Base-by-base conservation (phyloP, 306 rosid species). In the Glycine soja region DNA sequence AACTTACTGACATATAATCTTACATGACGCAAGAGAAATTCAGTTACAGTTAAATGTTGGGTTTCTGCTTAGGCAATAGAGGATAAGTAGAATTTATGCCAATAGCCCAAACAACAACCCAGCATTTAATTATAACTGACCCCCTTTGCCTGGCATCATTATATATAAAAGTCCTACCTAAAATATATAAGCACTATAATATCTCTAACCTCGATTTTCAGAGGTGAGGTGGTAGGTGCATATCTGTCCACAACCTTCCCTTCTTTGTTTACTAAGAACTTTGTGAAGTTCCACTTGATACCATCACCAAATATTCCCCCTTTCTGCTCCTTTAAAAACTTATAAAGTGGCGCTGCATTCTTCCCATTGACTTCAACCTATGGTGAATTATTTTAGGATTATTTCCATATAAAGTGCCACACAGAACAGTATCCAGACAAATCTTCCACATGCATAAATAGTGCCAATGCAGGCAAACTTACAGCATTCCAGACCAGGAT, bases 211-310 rank as follows among this genome's bases (percentile, higher is more conserved):
- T 94, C 93, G 50, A 94, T 88, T 86, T 94, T 90, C 56, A 87
- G 81, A 82, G 98, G 97, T 45, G 96, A 48, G 14, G 98, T 92
- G 74, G 91, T 91, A 10, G 97, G 98, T 81, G 97, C 97, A 87
- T 89, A 94, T 92, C 98, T 86, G 15, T 88, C 90, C 52, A 92
- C 97, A 62, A 94, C 96, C 81, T 91, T 86, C 70, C 98, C 97
- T 74, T 92, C 91, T 90, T 91, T 94, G 87, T 85, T 88, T 7
- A 91, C 88, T 42, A 94, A 82, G 90, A 94, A 92, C 90, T 94
- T 94, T 15, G 98, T 89, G 89, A 94, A 94, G 93, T 92, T 94
- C 98, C 98, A 94, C 80, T 94, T 92, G 88, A 94, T 87, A 76
- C 92, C 91, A 79, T 86, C 95, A 64, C 97, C 97, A 80, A 92